Conservation (phyloP, 495 filamentous ascomycete genomes). For the Chaetomium tenue region DNA sequence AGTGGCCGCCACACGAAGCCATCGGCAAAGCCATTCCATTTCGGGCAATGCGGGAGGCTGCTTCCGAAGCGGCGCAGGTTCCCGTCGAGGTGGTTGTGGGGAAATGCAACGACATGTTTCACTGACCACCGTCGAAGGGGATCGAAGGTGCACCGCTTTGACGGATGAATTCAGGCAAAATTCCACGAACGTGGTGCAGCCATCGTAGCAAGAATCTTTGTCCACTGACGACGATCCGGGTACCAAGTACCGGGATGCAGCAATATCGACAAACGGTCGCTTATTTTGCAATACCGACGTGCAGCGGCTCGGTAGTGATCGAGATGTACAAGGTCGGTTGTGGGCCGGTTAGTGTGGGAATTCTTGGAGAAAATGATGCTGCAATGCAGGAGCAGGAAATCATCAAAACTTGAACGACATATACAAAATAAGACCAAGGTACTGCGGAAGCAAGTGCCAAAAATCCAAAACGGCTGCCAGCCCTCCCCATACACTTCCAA, state of each 20-base stretch:
- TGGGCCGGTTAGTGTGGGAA: background rate
- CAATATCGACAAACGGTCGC: conserved; percentile 28
- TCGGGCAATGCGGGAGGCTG: conserved; percentile 17
- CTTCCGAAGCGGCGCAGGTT: conserved; percentile 18
- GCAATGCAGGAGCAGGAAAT: background rate
- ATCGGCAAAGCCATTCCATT: conserved; percentile 5
- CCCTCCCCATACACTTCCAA: background rate
- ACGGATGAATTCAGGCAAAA: conserved; percentile 23
- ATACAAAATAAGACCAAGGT: too few species aligned
- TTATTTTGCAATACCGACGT: conserved; percentile 21
- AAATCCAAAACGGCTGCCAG: background rate
- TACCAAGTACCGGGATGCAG: conserved; percentile 26
- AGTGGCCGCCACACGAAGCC: conserved; percentile 9
- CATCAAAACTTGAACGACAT: too few species aligned
- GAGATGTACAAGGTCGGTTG: background rate
- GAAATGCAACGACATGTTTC: conserved; percentile 26
- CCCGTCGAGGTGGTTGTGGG: conserved; percentile 17
- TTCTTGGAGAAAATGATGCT: background rate
- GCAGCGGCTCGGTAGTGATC: conserved; percentile 28
- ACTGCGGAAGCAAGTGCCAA: too few species aligned
- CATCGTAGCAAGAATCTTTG: too few species aligned
- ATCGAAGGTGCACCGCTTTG: background rate
- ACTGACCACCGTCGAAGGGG: background rate
- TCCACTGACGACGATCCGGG: conserved; percentile 16
- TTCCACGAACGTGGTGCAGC: too few species aligned